Percentiles rank a stretch among this genome's conserved stretches.
Evolutionary conservation across 352 stramenopile species (phyloP).

Genomic region (Halophytophthora batemanensis): DNA sequence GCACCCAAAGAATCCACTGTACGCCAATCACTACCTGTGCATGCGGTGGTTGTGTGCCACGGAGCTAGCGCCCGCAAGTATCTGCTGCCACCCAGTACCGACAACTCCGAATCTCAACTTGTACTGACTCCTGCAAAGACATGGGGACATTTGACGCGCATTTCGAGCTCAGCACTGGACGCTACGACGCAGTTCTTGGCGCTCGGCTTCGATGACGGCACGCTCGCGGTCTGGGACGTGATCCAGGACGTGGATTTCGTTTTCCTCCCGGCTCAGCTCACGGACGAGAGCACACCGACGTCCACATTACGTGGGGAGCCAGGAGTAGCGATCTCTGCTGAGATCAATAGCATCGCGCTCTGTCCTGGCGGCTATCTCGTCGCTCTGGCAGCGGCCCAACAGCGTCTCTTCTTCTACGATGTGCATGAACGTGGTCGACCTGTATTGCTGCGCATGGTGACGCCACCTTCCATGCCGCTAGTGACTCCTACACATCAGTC

Average conservation of each 20-base stretch:
- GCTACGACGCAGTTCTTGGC: slow-evolving; percentile 46
- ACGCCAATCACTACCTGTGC: slow-evolving; percentile 8
- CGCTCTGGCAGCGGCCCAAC: slow-evolving; percentile 27
- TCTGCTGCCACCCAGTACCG: slow-evolving; percentile 7
- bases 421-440: slow-evolving; percentile 20
- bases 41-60: slow-evolving; percentile 35
- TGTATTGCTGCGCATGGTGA: slow-evolving; percentile 31
- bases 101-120: neutral
- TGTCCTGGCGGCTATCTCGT: slow-evolving; percentile 28
- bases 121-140: slow-evolving; percentile 9
- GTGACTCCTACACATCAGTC: slow-evolving; percentile 3
- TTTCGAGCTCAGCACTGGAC: slow-evolving; percentile 37
- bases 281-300: neutral
- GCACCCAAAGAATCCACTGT: neutral
- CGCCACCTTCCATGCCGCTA: slow-evolving; percentile 10
- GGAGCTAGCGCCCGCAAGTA: slow-evolving; percentile 37
- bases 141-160: slow-evolving; percentile 39
- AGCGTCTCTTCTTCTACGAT: slow-evolving; percentile 49
- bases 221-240: slow-evolving; percentile 50
- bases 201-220: slow-evolving; percentile 43
- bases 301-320: neutral
- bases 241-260: slow-evolving; percentile 40
- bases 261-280: slow-evolving; percentile 17
- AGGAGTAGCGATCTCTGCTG: neutral
- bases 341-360: slow-evolving; percentile 13